phyloP scores from a whole-genome alignment of 805 yeast genomes.

The Torulaspora indica region DNA sequence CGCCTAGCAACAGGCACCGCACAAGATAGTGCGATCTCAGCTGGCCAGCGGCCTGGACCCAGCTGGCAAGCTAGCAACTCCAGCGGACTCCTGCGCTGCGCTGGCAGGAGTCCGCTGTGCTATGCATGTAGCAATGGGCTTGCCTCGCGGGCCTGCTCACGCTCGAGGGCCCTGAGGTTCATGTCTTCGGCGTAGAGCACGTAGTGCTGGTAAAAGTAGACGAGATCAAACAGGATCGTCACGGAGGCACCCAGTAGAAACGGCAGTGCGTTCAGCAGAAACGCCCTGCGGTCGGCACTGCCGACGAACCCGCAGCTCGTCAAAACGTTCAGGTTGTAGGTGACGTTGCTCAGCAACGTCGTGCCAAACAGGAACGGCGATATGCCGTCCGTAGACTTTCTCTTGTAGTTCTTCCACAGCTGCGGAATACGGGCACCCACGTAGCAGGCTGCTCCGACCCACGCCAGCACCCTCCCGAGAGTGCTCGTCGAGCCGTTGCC shows the following conservation, averaged over 20 bases:
- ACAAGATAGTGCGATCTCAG: no score
- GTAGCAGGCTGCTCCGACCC: slow-evolving; percentile 75
- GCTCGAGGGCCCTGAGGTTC: slow-evolving; percentile 28
- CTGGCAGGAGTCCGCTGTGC: no score
- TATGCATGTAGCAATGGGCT: slow-evolving; percentile 2
- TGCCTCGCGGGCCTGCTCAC: slow-evolving; percentile 12
- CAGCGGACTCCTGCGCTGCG: no score
- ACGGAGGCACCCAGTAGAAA: slow-evolving; percentile 83
- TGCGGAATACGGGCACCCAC: slow-evolving; percentile 82
- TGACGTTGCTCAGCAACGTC: slow-evolving; percentile 71
- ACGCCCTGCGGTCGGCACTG: slow-evolving; percentile 40
- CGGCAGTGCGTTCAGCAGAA: slow-evolving; percentile 68
- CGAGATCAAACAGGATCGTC: slow-evolving; percentile 69
- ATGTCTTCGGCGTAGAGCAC: slow-evolving; percentile 33
- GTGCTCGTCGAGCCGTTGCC: slow-evolving; percentile 14
- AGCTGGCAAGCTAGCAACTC: no score
- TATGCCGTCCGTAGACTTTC: slow-evolving; percentile 83
- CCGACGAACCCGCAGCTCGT: slow-evolving; percentile 52
- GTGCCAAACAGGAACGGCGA: slow-evolving; percentile 75
- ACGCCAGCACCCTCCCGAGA: slow-evolving; percentile 55
- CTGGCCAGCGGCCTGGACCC: no score
- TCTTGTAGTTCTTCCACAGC: slow-evolving; percentile 61
- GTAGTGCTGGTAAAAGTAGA: slow-evolving; percentile 58
- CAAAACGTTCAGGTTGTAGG: slow-evolving; percentile 72
- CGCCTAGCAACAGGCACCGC: no score